These are phyloP conservation scores for Arctostaphylos glauca DNA, from an alignment of 148 eudicot species.

Conservation along the genomic window DNA sequence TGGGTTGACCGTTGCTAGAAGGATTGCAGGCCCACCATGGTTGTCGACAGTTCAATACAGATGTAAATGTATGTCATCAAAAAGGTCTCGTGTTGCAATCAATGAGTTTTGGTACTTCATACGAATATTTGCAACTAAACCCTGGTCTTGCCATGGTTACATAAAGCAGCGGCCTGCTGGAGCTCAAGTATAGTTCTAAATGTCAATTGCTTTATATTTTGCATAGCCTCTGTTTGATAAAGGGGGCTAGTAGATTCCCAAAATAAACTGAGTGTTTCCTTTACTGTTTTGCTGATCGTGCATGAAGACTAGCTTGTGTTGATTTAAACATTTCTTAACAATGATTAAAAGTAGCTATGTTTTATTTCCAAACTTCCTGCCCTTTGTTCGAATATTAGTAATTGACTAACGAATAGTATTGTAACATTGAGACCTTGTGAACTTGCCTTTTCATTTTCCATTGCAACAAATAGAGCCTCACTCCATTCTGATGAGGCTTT, in stretches of 20 bases:
- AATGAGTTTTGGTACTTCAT: background rate
- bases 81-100: background rate
- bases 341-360: background rate
- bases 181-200: background rate
- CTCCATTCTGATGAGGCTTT: conserved; percentile 14
- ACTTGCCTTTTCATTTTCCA: background rate
- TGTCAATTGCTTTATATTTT: background rate
- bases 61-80: background rate
- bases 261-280: background rate
- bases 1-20: background rate
- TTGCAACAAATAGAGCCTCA: background rate
- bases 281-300: background rate
- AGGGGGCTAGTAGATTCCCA: background rate
- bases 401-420: background rate
- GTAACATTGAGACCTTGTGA: background rate
- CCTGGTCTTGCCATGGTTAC: background rate
- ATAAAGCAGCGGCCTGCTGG: background rate
- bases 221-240: background rate
- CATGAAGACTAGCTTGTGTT: background rate
- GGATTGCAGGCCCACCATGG: background rate
- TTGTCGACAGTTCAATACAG: background rate
- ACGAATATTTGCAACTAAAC: background rate
- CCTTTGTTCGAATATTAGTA: background rate
- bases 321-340: background rate
- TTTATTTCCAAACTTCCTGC: background rate